These are phyloP conservation scores for Leishmania braziliensis DNA, from an alignment of 208 protist species.

Conservation along the genomic window DNA sequence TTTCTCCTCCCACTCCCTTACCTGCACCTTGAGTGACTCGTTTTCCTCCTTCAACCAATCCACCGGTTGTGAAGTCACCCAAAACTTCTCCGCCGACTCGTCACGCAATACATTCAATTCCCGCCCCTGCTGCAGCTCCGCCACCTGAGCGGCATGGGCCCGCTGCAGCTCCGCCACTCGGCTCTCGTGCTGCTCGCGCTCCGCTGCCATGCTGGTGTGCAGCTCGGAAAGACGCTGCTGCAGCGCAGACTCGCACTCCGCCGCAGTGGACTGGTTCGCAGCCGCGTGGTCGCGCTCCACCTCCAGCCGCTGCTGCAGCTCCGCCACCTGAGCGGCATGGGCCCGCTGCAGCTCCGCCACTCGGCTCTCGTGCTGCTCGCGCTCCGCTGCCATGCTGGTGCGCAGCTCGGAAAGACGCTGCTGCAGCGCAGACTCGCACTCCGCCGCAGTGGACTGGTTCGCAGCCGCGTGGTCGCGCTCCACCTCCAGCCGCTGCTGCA, in stretches of 20 bases:
- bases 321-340: neutral
- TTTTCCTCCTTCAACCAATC: conserved; percentile 52
- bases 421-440: neutral
- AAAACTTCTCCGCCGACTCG: conserved; percentile 15
- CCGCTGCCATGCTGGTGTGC: neutral
- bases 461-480: neutral
- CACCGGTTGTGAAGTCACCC: conserved; percentile 25
- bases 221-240: neutral
- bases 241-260: neutral
- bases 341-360: neutral
- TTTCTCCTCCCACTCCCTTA: conserved; percentile 22
- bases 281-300: neutral
- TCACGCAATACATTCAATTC: conserved; percentile 10
- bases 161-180: conserved; percentile 8
- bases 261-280: too few relatives aligned
- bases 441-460: neutral
- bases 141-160: conserved; percentile 5
- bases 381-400: neutral
- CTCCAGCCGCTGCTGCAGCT: neutral
- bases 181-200: conserved; percentile 3
- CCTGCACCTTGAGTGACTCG: conserved; percentile 22
- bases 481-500: neutral
- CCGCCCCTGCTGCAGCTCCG: conserved; percentile 11
- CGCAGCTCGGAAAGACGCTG: neutral
- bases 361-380: neutral